phyloP scores from a whole-genome alignment of 768 basidiomycete species.

The Tricholoma furcatifolium region DNA sequence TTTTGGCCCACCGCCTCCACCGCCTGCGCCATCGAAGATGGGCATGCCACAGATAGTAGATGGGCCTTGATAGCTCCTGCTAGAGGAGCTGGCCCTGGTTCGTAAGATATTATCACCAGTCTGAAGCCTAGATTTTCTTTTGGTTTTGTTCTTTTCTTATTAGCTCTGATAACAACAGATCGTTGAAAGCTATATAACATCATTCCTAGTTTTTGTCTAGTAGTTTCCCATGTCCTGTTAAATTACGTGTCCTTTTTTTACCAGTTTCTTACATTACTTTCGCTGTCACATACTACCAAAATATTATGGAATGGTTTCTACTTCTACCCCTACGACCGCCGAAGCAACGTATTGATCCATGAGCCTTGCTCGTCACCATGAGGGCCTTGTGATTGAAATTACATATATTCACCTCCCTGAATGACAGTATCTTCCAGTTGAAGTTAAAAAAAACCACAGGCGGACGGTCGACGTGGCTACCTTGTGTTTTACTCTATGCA shows the following conservation, averaged over 20 bases:
- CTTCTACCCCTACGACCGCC: background rate
- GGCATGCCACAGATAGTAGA: conserved; percentile 42
- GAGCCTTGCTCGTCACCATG: too few species aligned
- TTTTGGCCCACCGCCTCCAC: conserved; percentile 15
- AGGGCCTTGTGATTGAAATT: too few species aligned
- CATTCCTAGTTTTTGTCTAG: background rate
- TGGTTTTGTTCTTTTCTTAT: background rate
- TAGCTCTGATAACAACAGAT: background rate
- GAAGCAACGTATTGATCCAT: too few species aligned
- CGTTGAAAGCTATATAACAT: too few species aligned
- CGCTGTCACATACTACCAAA: conserved; percentile 1
- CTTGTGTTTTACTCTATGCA: too few species aligned
- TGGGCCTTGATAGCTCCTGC: conserved; percentile 26
- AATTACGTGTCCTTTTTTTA: background rate
- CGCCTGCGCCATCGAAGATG: conserved; percentile 39
- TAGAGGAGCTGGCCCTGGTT: background rate
- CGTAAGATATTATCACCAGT: conserved; percentile 5
- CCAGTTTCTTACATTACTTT: background rate
- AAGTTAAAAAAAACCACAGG: too few species aligned
- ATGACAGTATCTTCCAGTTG: background rate
- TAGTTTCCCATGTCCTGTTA: background rate
- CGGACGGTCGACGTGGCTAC: too few species aligned
- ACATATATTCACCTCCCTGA: background rate
- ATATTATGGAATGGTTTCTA: conserved; percentile 5
- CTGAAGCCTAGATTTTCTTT: background rate